These are phyloP conservation scores for Albizia julibrissin DNA, from an alignment of 306 rosid genomes.

Conservation along the genomic window DNA sequence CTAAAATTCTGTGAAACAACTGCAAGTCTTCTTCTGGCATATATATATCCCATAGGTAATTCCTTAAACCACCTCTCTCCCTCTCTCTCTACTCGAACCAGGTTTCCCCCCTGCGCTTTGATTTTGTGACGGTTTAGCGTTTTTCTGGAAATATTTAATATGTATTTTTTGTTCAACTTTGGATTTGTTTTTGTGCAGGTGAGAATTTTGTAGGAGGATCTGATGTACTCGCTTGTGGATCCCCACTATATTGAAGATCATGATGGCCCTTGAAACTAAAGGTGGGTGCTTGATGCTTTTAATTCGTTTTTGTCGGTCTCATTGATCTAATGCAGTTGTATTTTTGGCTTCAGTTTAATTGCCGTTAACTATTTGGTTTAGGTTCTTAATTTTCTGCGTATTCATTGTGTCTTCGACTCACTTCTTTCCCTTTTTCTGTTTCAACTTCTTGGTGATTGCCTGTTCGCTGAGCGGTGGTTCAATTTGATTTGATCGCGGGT, in stretches of 20 bases:
- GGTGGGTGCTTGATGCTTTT: slow-evolving; percentile 35
- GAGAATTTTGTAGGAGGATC: slow-evolving; percentile 51
- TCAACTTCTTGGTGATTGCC: not conserved
- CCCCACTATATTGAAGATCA: slow-evolving; percentile 53
- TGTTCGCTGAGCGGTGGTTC: not conserved
- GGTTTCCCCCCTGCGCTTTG: slow-evolving; percentile 29
- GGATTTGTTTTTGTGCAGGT: slow-evolving; percentile 18
- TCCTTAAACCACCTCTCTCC: not conserved
- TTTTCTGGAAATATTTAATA: not conserved
- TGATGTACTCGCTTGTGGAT: slow-evolving; percentile 70
- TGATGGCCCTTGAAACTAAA: slow-evolving; percentile 66
- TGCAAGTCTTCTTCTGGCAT: not conserved
- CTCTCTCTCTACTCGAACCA: slow-evolving; percentile 31
- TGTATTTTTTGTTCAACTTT: not conserved
- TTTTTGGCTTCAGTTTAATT: not conserved
- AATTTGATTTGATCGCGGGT: slow-evolving; percentile 7
- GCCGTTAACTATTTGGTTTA: not conserved
- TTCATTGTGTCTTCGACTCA: not conserved
- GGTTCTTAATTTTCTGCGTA: not conserved
- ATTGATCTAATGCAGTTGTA: slow-evolving; percentile 30
- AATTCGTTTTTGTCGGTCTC: not conserved
- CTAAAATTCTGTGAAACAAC: not conserved
- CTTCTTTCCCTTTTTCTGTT: not conserved
- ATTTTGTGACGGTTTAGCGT: slow-evolving; percentile 2
- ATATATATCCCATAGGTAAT: not conserved